These are phyloP conservation scores for Starmerella stigmatis DNA, from an alignment of 805 yeast species.

Conservation along the genomic window DNA sequence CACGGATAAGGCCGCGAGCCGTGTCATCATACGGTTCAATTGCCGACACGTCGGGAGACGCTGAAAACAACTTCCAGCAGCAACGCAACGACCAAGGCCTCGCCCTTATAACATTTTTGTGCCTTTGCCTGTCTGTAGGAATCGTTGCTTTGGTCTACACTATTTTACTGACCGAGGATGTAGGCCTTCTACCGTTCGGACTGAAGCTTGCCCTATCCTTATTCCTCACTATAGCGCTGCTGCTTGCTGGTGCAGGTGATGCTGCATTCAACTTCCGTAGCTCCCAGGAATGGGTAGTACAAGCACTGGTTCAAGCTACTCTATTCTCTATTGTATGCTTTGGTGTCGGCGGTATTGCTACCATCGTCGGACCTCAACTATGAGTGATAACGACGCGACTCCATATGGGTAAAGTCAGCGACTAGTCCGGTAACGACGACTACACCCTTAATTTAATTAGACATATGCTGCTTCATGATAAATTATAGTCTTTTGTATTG, in stretches of 20 bases:
- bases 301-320: slow-evolving; percentile 36
- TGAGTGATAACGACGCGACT: background rate
- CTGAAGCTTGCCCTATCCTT: slow-evolving; percentile 21
- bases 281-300: slow-evolving; percentile 36
- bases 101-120: slow-evolving; percentile 36
- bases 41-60: background rate
- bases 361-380: slow-evolving; percentile 6
- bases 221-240: slow-evolving; percentile 35
- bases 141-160: slow-evolving; percentile 35
- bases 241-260: slow-evolving; percentile 37
- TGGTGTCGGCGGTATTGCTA: slow-evolving; percentile 38
- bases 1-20: slow-evolving; percentile 12
- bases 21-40: slow-evolving; percentile 3
- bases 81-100: slow-evolving; percentile 36
- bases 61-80: background rate
- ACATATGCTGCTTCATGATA: too few species aligned
- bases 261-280: slow-evolving; percentile 38
- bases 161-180: slow-evolving; percentile 33
- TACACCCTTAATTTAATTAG: too few species aligned
- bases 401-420: too few species aligned
- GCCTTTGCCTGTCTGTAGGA: slow-evolving; percentile 33
- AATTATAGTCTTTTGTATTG: too few species aligned
- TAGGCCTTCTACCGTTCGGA: slow-evolving; percentile 24
- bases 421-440: too few species aligned
- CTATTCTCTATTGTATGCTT: slow-evolving; percentile 35